phyloP scores from a whole-genome alignment of 768 basidiomycete genomes.

The Leccinum disarticulatum region DNA sequence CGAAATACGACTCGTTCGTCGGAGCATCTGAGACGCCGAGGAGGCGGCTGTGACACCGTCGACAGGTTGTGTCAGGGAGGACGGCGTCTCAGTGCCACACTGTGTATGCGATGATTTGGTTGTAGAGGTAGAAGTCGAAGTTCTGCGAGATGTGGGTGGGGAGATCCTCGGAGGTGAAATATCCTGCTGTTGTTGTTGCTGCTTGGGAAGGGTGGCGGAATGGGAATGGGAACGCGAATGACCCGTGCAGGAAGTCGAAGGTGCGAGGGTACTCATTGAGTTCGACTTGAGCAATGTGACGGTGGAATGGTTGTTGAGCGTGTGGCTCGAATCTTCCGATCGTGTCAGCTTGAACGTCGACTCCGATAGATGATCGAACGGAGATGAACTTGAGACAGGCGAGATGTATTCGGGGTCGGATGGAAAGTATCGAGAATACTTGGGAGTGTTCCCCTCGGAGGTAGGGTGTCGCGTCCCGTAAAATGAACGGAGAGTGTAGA shows the following conservation, averaged over 20 bases:
- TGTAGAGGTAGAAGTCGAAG: conserved; percentile 8
- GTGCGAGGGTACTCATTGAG: conserved; percentile 29
- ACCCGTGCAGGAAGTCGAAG: conserved; percentile 27
- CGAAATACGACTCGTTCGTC: conserved; percentile 22
- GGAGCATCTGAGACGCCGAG: conserved; percentile 20
- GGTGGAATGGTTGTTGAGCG: conserved; percentile 18
- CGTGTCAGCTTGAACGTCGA: conserved; percentile 13
- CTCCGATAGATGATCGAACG: conserved; percentile 11
- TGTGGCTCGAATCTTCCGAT: conserved; percentile 22
- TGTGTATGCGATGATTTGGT: conserved; percentile 1
- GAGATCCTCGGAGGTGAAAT: conserved; percentile 14
- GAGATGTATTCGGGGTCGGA: conserved; percentile 24
- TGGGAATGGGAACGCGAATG: conserved; percentile 19
- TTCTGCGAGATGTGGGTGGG: conserved; percentile 18
- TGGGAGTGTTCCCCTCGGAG: conserved; percentile 3
- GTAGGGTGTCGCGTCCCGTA: conserved; percentile 18
- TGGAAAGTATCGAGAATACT: conserved; percentile 18
- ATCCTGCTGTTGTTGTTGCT: conserved; percentile 1
- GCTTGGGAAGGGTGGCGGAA: conserved; percentile 8
- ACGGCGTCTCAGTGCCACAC: conserved; percentile 6
- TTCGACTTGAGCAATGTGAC: conserved; percentile 25
- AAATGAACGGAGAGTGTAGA: conserved; percentile 21
- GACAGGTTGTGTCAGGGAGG: conserved; percentile 16
- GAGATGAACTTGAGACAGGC: conserved; percentile 16
- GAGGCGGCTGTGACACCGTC: conserved; percentile 4